These are phyloP conservation scores for Neurospora intermedia DNA, from an alignment of 495 filamentous ascomycete species.

Conservation along the genomic window DNA sequence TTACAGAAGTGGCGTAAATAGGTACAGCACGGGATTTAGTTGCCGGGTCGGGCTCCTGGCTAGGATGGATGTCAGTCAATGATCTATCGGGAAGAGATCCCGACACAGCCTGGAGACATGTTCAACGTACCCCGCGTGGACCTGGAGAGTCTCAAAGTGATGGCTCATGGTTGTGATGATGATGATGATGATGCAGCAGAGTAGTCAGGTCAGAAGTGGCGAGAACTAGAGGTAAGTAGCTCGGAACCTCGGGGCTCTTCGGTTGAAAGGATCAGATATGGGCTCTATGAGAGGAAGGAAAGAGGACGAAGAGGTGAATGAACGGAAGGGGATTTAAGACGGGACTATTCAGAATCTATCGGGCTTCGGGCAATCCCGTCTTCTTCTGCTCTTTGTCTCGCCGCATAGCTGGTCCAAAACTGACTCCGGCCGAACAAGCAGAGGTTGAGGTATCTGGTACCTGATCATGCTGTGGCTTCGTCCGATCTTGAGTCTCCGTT, in stretches of 20 bases:
- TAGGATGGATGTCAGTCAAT: conserved; percentile 19
- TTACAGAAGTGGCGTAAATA: conserved; percentile 87
- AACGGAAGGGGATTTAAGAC: background rate
- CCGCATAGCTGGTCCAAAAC: background rate
- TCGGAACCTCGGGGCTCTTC: background rate
- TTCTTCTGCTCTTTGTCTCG: conserved; percentile 1
- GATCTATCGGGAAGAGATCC: background rate
- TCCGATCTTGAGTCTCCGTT: background rate
- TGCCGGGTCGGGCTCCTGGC: conserved; percentile 71
- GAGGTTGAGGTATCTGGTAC: background rate
- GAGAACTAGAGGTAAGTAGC: background rate
- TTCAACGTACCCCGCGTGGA: conserved; percentile 75
- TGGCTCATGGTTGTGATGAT: conserved; percentile 24
- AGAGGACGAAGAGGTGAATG: background rate
- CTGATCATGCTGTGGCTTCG: background rate
- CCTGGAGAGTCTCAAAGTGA: conserved; percentile 88
- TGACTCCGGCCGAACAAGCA: background rate
- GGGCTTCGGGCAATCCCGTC: background rate
- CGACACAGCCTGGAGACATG: background rate
- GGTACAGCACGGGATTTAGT: conserved; percentile 90
- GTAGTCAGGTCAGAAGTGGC: conserved; percentile 2
- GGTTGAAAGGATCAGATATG: background rate
- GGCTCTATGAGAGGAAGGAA: conserved; percentile 1
- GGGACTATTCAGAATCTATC: background rate
- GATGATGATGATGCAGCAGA: background rate